A percentile compares a stretch with the other conserved stretches of the same genome.
phyloP scores from a whole-genome alignment of 306 rosid species.

The Lablab purpureus region DNA sequence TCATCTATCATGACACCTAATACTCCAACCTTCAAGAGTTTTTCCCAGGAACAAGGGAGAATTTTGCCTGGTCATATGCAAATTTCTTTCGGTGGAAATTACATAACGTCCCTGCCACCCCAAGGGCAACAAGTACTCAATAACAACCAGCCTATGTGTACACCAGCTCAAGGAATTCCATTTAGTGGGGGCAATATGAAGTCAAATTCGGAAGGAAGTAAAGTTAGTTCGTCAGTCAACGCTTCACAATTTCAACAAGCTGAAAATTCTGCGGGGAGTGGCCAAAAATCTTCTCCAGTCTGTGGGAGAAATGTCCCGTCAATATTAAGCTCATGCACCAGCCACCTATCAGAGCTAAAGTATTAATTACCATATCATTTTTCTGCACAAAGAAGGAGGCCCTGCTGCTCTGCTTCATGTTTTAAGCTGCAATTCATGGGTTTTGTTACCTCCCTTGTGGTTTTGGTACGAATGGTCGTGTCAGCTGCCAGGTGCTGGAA shows the following conservation, averaged over 20 bases:
- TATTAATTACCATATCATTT: slow-evolving; percentile 44
- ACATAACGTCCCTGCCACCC: slow-evolving; percentile 48
- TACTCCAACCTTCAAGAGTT: slow-evolving; percentile 43
- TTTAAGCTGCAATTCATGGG: slow-evolving; percentile 20
- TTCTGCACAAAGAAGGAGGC: slow-evolving; percentile 23
- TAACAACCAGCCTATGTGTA: slow-evolving; percentile 44
- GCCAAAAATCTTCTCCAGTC: slow-evolving; percentile 59
- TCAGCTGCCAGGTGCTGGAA: slow-evolving; percentile 11
- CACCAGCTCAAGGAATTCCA: slow-evolving; percentile 40
- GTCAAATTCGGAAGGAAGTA: slow-evolving; percentile 44
- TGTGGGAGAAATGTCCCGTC: slow-evolving; percentile 69
- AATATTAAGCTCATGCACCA: slow-evolving; percentile 56
- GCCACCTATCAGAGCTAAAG: slow-evolving; percentile 64
- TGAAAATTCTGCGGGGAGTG: slow-evolving; percentile 49
- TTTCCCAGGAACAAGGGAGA: slow-evolving; percentile 62
- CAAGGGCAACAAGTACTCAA: slow-evolving; percentile 49
- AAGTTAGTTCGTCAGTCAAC: slow-evolving; percentile 47
- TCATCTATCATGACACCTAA: slow-evolving; percentile 42
- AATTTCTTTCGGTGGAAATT: slow-evolving; percentile 73
- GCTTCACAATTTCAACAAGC: slow-evolving; percentile 50
- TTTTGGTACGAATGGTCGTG: not conserved
- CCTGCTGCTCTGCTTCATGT: slow-evolving; percentile 39
- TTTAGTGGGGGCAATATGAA: slow-evolving; percentile 43
- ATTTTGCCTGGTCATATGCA: slow-evolving; percentile 62
- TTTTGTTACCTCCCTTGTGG: slow-evolving; percentile 5